phyloP scores from a whole-genome alignment of 2,329 filamentous ascomycete genomes.

The Malbranchea cinnamomea region DNA sequence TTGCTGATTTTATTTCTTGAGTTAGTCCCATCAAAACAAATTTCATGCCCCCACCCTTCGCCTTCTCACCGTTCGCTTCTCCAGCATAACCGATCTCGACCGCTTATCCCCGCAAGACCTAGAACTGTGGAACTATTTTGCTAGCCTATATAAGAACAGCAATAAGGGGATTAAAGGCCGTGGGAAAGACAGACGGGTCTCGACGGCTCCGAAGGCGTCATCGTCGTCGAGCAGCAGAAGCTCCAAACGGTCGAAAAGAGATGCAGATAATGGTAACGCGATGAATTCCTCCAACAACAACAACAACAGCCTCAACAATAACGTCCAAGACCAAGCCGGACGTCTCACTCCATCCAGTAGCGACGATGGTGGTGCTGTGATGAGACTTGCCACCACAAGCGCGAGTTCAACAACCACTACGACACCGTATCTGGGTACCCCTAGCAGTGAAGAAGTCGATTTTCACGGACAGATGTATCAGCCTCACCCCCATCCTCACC shows the following conservation, averaged over 20 bases:
- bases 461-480: slow-evolving; percentile 11
- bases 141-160: slow-evolving; percentile 83
- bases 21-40: slow-evolving; percentile 78
- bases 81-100: slow-evolving; percentile 45
- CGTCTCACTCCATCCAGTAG: neutral
- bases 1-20: slow-evolving; percentile 3
- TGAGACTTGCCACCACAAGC: too few relatives aligned
- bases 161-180: slow-evolving; percentile 98
- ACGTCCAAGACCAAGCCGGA: neutral
- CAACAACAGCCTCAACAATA: slow-evolving; percentile 1
- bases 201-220: slow-evolving; percentile 15
- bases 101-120: slow-evolving; percentile 53
- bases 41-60: slow-evolving; percentile 68
- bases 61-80: slow-evolving; percentile 55
- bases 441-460: slow-evolving; percentile 11
- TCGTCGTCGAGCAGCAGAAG: slow-evolving; percentile 4
- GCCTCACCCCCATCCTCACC: neutral
- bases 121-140: slow-evolving; percentile 73
- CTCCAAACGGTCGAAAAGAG: neutral
- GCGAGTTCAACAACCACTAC: too few relatives aligned
- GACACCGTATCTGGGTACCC: slow-evolving; percentile 8
- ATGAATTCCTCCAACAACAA: slow-evolving; percentile 2
- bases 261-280: slow-evolving; percentile 1
- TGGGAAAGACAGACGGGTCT: slow-evolving; percentile 55
- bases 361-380: slow-evolving; percentile 1